Percentiles rank a stretch among this genome's conserved stretches.
phyloP scores from a whole-genome alignment of 192 early-diverging fungal species.

The Umbelopsis sp. region DNA sequence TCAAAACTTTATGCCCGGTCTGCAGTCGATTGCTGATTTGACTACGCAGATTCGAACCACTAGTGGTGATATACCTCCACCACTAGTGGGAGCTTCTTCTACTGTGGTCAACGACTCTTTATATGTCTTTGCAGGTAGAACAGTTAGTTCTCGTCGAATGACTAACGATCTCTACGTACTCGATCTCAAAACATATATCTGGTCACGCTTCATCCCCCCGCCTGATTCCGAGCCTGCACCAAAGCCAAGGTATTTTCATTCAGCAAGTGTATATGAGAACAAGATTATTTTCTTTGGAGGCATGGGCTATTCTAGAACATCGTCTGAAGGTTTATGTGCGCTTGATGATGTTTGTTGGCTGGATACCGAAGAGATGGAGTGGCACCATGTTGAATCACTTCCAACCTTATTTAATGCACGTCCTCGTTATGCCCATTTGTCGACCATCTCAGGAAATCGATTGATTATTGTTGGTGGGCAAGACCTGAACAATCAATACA shows the following conservation, averaged over 20 bases:
- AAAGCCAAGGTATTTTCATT: constrained; percentile 73
- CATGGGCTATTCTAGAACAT: constrained; percentile 62
- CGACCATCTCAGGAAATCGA: constrained; percentile 61
- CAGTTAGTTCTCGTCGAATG: constrained; percentile 65
- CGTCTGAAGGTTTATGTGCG: constrained; percentile 60
- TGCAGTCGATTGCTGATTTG: constrained; percentile 55
- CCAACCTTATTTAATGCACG: constrained; percentile 54
- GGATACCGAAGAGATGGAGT: constrained; percentile 62
- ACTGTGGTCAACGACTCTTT: constrained; percentile 62
- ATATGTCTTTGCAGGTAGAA: constrained; percentile 76
- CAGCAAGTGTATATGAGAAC: constrained; percentile 67
- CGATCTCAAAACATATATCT: constrained; percentile 59
- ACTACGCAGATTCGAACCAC: constrained; percentile 47
- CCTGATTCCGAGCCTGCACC: constrained; percentile 46
- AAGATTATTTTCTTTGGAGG: constrained; percentile 77
- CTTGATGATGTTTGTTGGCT: constrained; percentile 74
- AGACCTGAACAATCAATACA: constrained; percentile 73
- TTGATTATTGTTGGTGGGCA: constrained; percentile 78
- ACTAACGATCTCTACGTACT: constrained; percentile 71
- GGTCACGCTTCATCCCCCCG: constrained; percentile 43
- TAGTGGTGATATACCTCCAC: constrained; percentile 74
- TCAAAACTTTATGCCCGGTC: constrained; percentile 1
- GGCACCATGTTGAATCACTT: constrained; percentile 54
- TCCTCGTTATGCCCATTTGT: constrained; percentile 78
- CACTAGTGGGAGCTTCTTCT: constrained; percentile 72